Evolutionary conservation across 805 yeast genomes (phyloP), one percentile per base, ranked within the genome.

Genomic region (Clavispora carvajalis): DNA sequence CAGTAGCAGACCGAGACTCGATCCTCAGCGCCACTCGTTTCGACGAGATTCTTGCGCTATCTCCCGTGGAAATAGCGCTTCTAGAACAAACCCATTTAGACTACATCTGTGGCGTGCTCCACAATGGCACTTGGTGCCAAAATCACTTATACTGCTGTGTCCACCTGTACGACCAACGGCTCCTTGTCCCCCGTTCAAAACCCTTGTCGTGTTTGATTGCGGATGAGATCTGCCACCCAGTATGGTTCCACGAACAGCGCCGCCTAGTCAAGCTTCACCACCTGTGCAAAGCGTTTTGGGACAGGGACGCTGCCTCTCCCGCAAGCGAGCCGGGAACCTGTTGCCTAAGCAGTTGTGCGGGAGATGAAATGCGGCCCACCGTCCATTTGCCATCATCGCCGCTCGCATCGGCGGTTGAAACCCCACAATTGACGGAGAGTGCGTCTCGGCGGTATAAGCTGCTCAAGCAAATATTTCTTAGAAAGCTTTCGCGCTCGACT

Each of bases 91-190:
- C 40, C 8, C 45, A 44, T 15, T 19, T 40, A 6, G 53, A 50
- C 37, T 50, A 48, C 35, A 38, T 50, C 19, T 50, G 54, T 23
- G 54, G 54, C 2, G 52, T 48, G 8, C 13, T 28, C 5, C 19
- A 28, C 7, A 22, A 35, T n/a, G 48, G 52, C 4, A 29, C 17
- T 6, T 25, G 33, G 7, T 50, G 54, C 38, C 30, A 35, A 29
- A 38, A 42, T 29, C 33, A 37, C 34, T 25, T 50, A 12, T 46
- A 46, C 26, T 48, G 54, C 30, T 34, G 25, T 18, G 17, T n/a
- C 3, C 54, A 50, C 29, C 45, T 42, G 44, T 38, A 46, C 4
- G 44, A 39, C n/a, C 48, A 50, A 22, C 25, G 47, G 21, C n/a
- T 22, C 7, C 26, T 29, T 18, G 48, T 50, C 3, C 4, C 16